These are phyloP conservation scores for Fonsecaea pedrosoi DNA, from an alignment of 2,329 filamentous ascomycete species.

Conservation along the genomic window DNA sequence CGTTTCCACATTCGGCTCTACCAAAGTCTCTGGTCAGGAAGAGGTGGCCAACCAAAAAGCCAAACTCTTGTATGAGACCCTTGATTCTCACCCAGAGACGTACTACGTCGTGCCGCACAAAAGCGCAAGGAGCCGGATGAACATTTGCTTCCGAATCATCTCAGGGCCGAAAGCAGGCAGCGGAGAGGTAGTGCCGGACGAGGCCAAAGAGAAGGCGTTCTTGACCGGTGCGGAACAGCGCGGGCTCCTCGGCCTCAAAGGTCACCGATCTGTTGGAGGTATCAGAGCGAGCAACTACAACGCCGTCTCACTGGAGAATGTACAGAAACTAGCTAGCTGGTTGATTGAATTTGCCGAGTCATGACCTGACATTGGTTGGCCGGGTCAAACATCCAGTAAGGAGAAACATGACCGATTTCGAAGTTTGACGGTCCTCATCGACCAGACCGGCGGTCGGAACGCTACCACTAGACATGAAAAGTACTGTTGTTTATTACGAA, in stretches of 20 bases:
- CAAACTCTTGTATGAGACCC: slow-evolving; percentile 72
- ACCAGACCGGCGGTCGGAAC: not conserved
- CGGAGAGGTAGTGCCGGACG: slow-evolving; percentile 43
- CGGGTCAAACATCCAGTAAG: not conserved
- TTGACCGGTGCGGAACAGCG: slow-evolving; percentile 71
- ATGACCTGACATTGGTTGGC: not conserved
- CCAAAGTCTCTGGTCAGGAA: slow-evolving; percentile 78
- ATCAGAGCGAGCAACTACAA: slow-evolving; percentile 92
- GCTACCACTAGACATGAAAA: not conserved
- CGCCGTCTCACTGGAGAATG: slow-evolving; percentile 66
- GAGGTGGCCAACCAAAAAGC: slow-evolving; percentile 77
- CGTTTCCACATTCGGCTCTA: slow-evolving; percentile 66
- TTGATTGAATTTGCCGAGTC: slow-evolving; percentile 57
- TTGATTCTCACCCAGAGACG: slow-evolving; percentile 72
- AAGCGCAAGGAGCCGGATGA: slow-evolving; percentile 82
- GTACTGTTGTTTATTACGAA: not conserved
- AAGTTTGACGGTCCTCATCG: not conserved
- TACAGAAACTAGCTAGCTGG: slow-evolving; percentile 52
- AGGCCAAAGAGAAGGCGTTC: slow-evolving; percentile 75
- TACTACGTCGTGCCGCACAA: slow-evolving; percentile 82
- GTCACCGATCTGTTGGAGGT: slow-evolving; percentile 84
- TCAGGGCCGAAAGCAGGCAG: slow-evolving; percentile 55
- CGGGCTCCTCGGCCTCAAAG: slow-evolving; percentile 81
- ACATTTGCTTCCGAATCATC: slow-evolving; percentile 87
- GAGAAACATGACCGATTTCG: not conserved